phyloP scores from a whole-genome alignment of 108 stramenopile species.

The Stephanodiscus minutulus region DNA sequence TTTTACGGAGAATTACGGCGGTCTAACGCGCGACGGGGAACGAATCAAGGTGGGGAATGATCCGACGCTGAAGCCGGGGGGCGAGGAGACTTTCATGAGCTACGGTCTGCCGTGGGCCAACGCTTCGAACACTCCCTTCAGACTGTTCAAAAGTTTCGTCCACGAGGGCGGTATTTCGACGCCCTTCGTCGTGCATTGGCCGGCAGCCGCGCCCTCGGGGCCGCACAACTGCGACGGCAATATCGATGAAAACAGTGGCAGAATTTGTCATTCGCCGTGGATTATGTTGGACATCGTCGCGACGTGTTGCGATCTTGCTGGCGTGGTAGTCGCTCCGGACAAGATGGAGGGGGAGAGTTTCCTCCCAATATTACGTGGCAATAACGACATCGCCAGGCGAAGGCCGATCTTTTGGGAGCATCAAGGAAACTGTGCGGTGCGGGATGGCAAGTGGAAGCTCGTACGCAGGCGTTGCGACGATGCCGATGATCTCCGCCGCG shows the following conservation, averaged over 20 bases:
- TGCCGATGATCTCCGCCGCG: constrained; percentile 3
- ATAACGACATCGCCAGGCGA: constrained; percentile 9
- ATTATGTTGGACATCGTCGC: constrained; percentile 55
- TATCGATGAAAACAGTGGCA: constrained; percentile 3
- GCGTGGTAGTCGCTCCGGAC: constrained; percentile 21
- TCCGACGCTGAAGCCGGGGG: constrained; percentile 27
- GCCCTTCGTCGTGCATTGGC: constrained; percentile 47
- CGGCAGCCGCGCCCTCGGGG: constrained; percentile 4
- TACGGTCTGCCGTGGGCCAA: constrained; percentile 55
- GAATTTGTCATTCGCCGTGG: constrained; percentile 45
- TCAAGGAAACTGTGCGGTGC: constrained; percentile 52
- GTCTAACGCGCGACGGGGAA: constrained; percentile 35
- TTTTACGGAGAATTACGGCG: constrained; percentile 49
- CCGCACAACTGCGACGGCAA: not conserved
- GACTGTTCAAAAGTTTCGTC: constrained; percentile 51
- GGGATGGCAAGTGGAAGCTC: constrained; percentile 49
- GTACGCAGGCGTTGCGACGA: constrained; percentile 38
- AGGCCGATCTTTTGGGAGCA: constrained; percentile 56
- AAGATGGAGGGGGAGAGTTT: constrained; percentile 52
- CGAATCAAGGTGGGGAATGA: constrained; percentile 41
- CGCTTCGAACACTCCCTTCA: constrained; percentile 51
- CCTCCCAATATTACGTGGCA: constrained; percentile 29
- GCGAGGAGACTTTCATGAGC: constrained; percentile 48
- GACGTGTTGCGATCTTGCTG: constrained; percentile 41
- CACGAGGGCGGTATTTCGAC: constrained; percentile 53